Evolutionary conservation across 2,329 filamentous ascomycete species (phyloP).

Genomic region (Aspergillus ruber): DNA sequence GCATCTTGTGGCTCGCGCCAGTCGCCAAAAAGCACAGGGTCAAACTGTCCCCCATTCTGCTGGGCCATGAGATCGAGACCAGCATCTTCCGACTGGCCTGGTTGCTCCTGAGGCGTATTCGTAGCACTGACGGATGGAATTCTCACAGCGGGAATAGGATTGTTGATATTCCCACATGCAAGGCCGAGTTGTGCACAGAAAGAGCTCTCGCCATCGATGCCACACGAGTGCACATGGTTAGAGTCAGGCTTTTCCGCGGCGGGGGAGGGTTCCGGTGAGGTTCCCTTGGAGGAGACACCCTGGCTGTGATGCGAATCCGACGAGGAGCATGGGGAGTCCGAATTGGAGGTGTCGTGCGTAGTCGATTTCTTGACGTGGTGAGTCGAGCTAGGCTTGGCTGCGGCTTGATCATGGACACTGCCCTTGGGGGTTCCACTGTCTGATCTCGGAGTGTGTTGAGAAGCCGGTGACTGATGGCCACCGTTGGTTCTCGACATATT

Average conservation of each 20-base stretch:
- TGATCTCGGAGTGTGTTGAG: constrained; percentile 1
- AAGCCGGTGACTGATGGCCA: constrained; percentile 1
- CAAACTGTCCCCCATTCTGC: constrained; percentile 79
- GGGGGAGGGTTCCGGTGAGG: constrained; percentile 45
- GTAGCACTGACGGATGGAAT: constrained; percentile 25
- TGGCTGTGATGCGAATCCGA: constrained; percentile 42
- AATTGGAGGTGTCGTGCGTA: constrained; percentile 31
- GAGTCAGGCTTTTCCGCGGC: constrained; percentile 30
- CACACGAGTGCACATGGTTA: constrained; percentile 22
- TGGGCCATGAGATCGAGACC: constrained; percentile 63
- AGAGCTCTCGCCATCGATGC: constrained; percentile 37
- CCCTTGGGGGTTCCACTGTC: constrained; percentile 7
- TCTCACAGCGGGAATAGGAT: constrained; percentile 36
- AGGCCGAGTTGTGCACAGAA: constrained; percentile 41
- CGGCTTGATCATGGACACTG: constrained; percentile 2
- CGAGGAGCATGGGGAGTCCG: constrained; percentile 44
- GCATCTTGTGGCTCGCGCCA: constrained; percentile 88
- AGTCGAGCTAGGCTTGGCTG: constrained; percentile 7
- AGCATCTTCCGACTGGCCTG: constrained; percentile 8
- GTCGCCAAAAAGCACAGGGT: constrained; percentile 83
- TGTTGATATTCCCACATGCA: constrained; percentile 41
- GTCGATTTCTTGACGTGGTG: constrained; percentile 18
- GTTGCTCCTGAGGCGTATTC: constrained; percentile 18
- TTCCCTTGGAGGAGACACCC: constrained; percentile 42
- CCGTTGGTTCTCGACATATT: constrained; percentile 2